Evolutionary conservation across 1,284 basidiomycete species (phyloP).

Genomic region (Ustilago vetiveriae): DNA sequence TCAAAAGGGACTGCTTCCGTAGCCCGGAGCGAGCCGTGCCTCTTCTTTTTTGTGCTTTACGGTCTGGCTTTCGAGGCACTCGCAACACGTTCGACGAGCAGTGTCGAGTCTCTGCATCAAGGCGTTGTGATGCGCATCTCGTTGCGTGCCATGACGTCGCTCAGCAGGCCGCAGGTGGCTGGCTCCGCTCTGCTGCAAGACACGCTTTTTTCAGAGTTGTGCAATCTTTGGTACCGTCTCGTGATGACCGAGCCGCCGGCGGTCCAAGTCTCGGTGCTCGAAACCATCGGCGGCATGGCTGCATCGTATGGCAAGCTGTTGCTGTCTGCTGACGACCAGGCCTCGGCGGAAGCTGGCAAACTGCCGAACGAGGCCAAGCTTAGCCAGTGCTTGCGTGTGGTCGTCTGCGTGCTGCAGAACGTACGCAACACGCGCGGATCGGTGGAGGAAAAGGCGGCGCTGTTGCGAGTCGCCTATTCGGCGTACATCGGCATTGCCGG

Average conservation of each 20-base stretch:
- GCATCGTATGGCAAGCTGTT: conserved; percentile 70
- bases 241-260: conserved; percentile 83
- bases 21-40: conserved; percentile 73
- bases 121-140: conserved; percentile 70
- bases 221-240: conserved; percentile 86
- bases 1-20: conserved; percentile 4
- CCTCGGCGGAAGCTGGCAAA: conserved; percentile 49
- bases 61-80: conserved; percentile 92
- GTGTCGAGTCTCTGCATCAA: conserved; percentile 68
- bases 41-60: conserved; percentile 88
- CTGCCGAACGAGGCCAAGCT: conserved; percentile 69
- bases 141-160: conserved; percentile 79
- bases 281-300: conserved; percentile 77
- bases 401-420: conserved; percentile 80
- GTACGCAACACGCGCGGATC: conserved; percentile 71
- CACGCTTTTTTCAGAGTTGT: conserved; percentile 87
- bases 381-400: conserved; percentile 82
- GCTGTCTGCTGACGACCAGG: conserved; percentile 47
- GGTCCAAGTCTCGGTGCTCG: conserved; percentile 80
- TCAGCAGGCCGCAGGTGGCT: conserved; percentile 81
- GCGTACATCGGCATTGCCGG: conserved; percentile 76
- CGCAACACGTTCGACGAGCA: conserved; percentile 73
- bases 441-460: conserved; percentile 69
- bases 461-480: conserved; percentile 77
- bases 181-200: conserved; percentile 81